Conservation (phyloP, 1,284 basidiomycete species). For the Leccinum pachyderme region DNA sequence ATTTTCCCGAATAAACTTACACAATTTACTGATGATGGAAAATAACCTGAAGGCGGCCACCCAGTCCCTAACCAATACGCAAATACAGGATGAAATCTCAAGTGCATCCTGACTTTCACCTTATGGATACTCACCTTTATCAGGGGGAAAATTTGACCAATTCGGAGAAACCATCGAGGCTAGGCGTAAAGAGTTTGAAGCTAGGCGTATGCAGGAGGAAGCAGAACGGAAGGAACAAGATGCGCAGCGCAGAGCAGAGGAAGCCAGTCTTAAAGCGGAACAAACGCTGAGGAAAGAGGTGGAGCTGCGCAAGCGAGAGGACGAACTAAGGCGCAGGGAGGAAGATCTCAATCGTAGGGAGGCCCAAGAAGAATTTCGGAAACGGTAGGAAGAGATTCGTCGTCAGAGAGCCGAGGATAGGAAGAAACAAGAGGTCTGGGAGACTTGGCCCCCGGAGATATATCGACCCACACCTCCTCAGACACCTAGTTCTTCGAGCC, state of each 20-base stretch:
- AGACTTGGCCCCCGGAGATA: constrained; percentile 28
- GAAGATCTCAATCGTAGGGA: constrained; percentile 36
- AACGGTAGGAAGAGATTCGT: constrained; percentile 47
- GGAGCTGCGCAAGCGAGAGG: constrained; percentile 41
- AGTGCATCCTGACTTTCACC: neutral
- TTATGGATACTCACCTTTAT: neutral
- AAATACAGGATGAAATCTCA: neutral
- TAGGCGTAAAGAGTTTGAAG: too few species aligned
- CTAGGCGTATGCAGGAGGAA: constrained; percentile 34
- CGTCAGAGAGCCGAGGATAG: constrained; percentile 40
- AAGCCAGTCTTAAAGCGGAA: constrained; percentile 25
- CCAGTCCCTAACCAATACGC: neutral
- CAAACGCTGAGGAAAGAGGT: constrained; percentile 31
- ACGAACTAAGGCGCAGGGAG: constrained; percentile 27
- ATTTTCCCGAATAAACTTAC: too few species aligned
- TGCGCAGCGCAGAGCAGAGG: constrained; percentile 31
- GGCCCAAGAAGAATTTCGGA: constrained; percentile 39
- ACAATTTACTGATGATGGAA: neutral
- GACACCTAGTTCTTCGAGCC: constrained; percentile 24
- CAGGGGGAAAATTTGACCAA: neutral
- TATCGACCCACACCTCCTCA: constrained; percentile 26
- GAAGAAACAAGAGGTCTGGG: constrained; percentile 38
- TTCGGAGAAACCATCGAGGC: constrained; percentile 2
- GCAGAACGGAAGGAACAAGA: constrained; percentile 29
- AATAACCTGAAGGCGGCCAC: neutral